phyloP scores from a whole-genome alignment of 352 stramenopile genomes.

The Globisporangium mamillatum region DNA sequence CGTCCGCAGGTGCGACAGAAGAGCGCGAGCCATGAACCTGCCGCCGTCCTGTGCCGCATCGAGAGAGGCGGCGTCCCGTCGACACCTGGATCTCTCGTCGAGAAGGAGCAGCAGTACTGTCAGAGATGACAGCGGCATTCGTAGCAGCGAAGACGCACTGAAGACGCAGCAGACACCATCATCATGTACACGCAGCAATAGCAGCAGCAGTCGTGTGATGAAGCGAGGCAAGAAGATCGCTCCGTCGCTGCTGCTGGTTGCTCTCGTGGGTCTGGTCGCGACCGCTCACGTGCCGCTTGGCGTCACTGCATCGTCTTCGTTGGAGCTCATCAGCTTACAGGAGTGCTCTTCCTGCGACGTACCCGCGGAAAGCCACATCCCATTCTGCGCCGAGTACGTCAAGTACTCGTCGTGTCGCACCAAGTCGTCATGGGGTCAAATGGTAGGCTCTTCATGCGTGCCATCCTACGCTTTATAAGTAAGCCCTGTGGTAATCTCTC shows the following conservation, averaged over 20 bases:
- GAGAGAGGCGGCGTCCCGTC: background rate
- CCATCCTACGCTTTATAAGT: background rate
- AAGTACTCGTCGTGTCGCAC: constrained; percentile 57
- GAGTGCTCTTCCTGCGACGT: constrained; percentile 59
- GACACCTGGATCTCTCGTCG: background rate
- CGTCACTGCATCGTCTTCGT: background rate
- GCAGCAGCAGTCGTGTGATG: background rate
- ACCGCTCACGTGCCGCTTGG: background rate
- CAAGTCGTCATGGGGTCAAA: constrained; percentile 39
- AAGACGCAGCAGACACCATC: background rate
- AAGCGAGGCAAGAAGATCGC: background rate
- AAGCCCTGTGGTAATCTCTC: background rate
- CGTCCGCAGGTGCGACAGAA: background rate
- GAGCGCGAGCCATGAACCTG: constrained; percentile 1
- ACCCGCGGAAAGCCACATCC: constrained; percentile 32
- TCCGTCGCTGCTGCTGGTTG: constrained; percentile 2
- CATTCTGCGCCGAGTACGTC: constrained; percentile 55
- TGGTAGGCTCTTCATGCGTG: constrained; percentile 24
- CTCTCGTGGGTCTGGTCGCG: background rate
- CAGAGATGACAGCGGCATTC: background rate
- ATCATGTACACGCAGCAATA: background rate
- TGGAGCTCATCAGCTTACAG: constrained; percentile 16
- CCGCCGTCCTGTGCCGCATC: background rate
- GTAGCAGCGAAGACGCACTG: background rate
- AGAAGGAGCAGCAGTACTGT: background rate